Evolutionary conservation across 2,329 filamentous ascomycete genomes (phyloP).

Genomic region (Penicillium sclerotiorum): DNA sequence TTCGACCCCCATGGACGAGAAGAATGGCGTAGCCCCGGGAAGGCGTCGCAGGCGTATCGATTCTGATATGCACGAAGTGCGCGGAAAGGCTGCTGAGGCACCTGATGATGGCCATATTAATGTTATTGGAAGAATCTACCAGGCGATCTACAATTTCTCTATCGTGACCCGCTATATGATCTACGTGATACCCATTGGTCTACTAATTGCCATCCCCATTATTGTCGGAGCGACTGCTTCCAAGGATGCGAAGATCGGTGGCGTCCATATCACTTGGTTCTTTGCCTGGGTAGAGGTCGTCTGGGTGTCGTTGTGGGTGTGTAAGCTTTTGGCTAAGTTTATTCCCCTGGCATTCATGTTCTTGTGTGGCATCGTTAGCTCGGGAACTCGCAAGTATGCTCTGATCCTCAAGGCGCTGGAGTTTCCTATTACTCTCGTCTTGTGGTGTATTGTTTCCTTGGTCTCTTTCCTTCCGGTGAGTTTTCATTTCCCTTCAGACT

Average conservation of each 20-base stretch:
- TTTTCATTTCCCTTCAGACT: conserved; percentile 19
- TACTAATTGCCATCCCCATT: conserved; percentile 64
- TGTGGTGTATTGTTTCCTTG: conserved; percentile 62
- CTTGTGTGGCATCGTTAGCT: conserved; percentile 64
- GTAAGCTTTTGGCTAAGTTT: conserved; percentile 62
- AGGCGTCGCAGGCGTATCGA: conserved; percentile 34
- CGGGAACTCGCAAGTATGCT: conserved; percentile 66
- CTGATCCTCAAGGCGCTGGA: conserved; percentile 61
- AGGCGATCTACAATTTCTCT: conserved; percentile 63
- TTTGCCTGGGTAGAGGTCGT: conserved; percentile 68
- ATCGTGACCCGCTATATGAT: conserved; percentile 66
- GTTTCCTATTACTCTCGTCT: conserved; percentile 62
- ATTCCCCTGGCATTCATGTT: conserved; percentile 64
- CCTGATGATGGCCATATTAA: conserved; percentile 60
- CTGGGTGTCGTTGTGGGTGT: conserved; percentile 65
- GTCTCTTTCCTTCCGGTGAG: conserved; percentile 63
- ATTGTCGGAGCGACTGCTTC: conserved; percentile 61
- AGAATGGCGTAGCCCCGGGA: conserved; percentile 31
- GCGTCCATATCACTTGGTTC: conserved; percentile 61
- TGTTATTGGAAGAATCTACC: conserved; percentile 62
- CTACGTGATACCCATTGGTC: conserved; percentile 61
- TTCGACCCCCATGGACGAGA: conserved; percentile 27
- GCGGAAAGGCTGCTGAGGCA: conserved; percentile 39
- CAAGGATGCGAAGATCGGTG: conserved; percentile 53
- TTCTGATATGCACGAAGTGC: conserved; percentile 27